Evolutionary conservation across 2,329 filamentous ascomycete genomes (phyloP).

Genomic region (Beauveria bassiana): DNA sequence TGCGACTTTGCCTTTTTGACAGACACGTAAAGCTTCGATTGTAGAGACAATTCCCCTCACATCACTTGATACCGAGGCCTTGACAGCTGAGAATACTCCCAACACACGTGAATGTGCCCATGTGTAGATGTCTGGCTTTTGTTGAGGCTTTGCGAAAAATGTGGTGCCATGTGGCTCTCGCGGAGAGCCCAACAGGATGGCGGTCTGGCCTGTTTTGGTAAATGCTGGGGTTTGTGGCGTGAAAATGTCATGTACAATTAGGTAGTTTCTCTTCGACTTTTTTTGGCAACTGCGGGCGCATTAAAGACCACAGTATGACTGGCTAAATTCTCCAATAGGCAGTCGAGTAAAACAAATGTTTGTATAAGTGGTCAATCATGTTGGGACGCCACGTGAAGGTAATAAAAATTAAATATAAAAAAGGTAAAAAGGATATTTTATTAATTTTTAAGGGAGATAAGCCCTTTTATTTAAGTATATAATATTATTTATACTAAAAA

Average conservation of each 20-base stretch:
- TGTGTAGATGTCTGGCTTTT: not conserved
- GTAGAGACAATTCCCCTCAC: not conserved
- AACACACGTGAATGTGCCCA: constrained; percentile 1
- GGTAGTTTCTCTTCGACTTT: not conserved
- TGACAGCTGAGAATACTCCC: not conserved
- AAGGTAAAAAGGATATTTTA: no score
- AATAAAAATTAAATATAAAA: no score
- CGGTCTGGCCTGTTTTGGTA: constrained; percentile 56
- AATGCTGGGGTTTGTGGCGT: constrained; percentile 36
- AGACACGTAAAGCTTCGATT: not conserved
- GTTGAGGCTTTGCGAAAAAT: not conserved
- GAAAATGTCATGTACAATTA: not conserved
- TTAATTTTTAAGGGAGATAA: no score
- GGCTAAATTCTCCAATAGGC: not conserved
- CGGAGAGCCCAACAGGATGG: constrained; percentile 58
- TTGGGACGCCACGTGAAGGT: not conserved
- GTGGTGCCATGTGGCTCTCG: not conserved
- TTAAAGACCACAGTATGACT: no score
- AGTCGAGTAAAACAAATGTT: not conserved
- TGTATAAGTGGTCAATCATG: not conserved
- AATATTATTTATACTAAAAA: no score
- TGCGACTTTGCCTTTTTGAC: not conserved
- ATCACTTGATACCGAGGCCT: not conserved
- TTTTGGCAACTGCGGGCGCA: no score
- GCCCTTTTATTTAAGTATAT: no score